Percentiles rank a stretch among this genome's conserved stretches.
Evolutionary conservation across 169 alveolate genomes (phyloP).

Genomic region (Eimeria sp.): DNA sequence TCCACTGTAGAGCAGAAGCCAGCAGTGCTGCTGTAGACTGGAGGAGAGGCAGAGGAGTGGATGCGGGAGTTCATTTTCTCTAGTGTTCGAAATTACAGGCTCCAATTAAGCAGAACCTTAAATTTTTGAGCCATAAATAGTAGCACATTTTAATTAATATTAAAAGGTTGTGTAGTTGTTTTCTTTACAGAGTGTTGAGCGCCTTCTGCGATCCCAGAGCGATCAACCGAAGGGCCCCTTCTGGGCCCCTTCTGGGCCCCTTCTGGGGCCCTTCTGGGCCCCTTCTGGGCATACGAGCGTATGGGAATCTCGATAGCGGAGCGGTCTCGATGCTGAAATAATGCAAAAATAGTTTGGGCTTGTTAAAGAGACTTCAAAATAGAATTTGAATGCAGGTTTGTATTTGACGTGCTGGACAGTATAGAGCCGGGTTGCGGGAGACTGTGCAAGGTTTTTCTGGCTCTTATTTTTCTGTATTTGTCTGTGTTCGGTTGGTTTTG

Average conservation of each 20-base stretch:
- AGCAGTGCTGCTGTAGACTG: background rate
- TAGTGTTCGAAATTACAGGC: too few species aligned
- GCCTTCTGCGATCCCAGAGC: too few species aligned
- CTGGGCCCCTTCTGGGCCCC: background rate
- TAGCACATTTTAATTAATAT: too few species aligned
- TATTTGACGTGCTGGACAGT: background rate
- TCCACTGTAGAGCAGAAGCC: too few species aligned
- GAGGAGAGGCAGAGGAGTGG: background rate
- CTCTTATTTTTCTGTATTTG: too few species aligned
- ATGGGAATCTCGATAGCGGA: background rate
- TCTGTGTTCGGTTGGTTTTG: background rate
- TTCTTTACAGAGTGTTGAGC: too few species aligned
- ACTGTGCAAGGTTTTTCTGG: background rate
- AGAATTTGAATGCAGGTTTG: background rate
- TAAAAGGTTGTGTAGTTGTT: too few species aligned
- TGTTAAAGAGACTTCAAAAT: too few species aligned
- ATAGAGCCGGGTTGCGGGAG: background rate
- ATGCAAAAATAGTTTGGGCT: background rate
- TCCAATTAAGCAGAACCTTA: too few species aligned
- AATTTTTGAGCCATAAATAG: too few species aligned
- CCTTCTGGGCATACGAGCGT: background rate
- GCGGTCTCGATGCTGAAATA: background rate
- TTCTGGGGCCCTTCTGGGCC: background rate
- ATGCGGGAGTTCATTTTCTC: too few species aligned
- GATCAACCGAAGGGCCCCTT: too few species aligned